Evolutionary conservation across 2,329 filamentous ascomycete genomes (phyloP), one percentile per base, ranked within the genome.

Genomic region (Tolypocladium guangdongense): DNA sequence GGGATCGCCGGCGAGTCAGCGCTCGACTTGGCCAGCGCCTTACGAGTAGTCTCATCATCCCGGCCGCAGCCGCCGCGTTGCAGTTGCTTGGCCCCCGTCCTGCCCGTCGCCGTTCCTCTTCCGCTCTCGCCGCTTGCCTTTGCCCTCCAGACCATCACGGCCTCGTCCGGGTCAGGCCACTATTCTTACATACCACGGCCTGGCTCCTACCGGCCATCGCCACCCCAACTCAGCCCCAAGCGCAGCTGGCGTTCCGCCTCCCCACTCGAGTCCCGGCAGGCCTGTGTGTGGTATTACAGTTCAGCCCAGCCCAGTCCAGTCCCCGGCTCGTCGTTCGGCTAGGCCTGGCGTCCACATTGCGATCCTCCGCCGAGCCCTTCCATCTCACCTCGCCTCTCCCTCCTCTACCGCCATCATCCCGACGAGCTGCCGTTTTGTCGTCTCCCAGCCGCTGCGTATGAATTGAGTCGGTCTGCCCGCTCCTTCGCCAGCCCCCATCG

Each of bases 211-310:
- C 43, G 32, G n/a, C n/a, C n/a, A n/a, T n/a, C n/a, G n/a, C n/a
- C n/a, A 24, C 27, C 24, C 27, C 43, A n/a, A 16, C 32, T 16
- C 24, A 46, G 43, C 24, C 43, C 32, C n/a, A 16, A 22, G 11
- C 30, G 39, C 39, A 52, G 52, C 54, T 52, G 54, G 52, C 50
- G 14, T 54, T 54, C 54, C 54, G 54, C 51, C 43, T 49, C 52
- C 36, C 55, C 52, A 52, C 52, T 18, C 43, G 14, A 46, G 18
- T 38, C 55, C 50, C 50, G 47, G 47, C 48, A 38, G n/a, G 24
- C 7, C 43, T 39, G 27, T 14, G 24, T 11, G 32, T n/a, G 41
- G 16, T 24, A 30, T 24, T 16, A 16, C 30, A 7, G 24, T 48
- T 6, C 52, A 37, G 20, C 32, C 43, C 22, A 22, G 22, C 8